Evolutionary conservation across 2,329 filamentous ascomycete species (phyloP), one percentile per base, ranked within the genome.

Genomic region (Aspergillus bombycis): DNA sequence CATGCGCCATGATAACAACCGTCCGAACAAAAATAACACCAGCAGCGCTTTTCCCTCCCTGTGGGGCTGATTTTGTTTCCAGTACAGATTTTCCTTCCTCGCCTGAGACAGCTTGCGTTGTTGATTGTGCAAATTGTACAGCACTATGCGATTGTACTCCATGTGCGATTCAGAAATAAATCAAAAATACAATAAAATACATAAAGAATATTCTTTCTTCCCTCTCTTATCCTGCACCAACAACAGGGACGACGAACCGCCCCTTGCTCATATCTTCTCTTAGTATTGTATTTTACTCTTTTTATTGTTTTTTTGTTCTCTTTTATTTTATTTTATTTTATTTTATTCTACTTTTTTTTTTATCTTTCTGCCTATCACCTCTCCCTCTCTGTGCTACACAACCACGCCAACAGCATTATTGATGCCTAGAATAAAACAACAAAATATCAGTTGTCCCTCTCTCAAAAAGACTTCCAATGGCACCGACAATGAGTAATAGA

Each of bases 1-100:
- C 21, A 36, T 48, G 26, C 26, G 36, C 23, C 26, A 45, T 43
- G 56, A 36, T 36, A 46, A 23, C 34, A 41, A 26, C 11, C 26
- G 34, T 23, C 32, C 52, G 52, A 36, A 58, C 43, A 48, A 58
- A 23, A 58, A 58, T 58, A 58, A 48, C 43, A 46, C 9, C 43
- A 26, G 41, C 4, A 21, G 23, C 11, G n/a, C 56, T 30, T 30
- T 57, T 23, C 6, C 36, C 48, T 28, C 26, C 9, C 6, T 30
- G 48, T 52, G 48, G 48, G 23, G 3, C 28, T 2, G 26, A 36
- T 16, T n/a, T 9, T 16, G 38, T 41, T 41, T 19, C 9, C n/a
- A n/a, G 26, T 52, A 28, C 28, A 19, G 19, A 32, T 52, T 26
- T 14, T 36, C 50, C 50, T 34, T 11, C 8, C 21, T 12, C 30